These are phyloP conservation scores for Calendula officinalis DNA, from an alignment of 129 eudicot genomes.

Conservation along the genomic window DNA sequence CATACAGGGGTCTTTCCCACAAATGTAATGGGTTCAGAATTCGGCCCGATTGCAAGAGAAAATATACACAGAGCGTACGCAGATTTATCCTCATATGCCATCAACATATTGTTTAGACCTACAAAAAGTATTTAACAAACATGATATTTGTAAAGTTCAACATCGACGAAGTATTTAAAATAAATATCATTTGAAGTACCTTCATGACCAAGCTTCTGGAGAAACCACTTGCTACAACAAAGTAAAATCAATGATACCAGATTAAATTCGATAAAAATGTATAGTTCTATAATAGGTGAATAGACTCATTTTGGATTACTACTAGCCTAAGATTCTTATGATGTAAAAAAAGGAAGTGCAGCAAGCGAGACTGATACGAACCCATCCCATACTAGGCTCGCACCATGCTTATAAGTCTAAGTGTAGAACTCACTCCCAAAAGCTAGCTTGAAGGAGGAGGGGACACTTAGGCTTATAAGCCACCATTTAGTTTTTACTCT, in stretches of 20 bases:
- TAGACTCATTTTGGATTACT: too few species aligned
- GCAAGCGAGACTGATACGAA: too few species aligned
- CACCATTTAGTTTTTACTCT: too few species aligned
- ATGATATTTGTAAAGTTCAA: neutral
- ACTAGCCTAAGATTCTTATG: too few species aligned
- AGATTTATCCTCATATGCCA: slow-evolving; percentile 91
- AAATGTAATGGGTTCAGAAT: slow-evolving; percentile 70
- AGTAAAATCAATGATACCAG: slow-evolving; percentile 1
- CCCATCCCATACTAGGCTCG: too few species aligned
- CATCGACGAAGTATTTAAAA: neutral
- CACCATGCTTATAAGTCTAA: too few species aligned
- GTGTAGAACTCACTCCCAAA: too few species aligned
- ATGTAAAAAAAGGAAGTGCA: too few species aligned
- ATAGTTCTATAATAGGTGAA: too few species aligned
- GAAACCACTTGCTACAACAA: slow-evolving; percentile 80
- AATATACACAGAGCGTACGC: slow-evolving; percentile 83
- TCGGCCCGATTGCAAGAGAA: slow-evolving; percentile 78
- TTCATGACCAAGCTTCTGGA: slow-evolving; percentile 83
- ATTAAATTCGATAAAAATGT: neutral
- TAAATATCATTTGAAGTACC: slow-evolving; percentile 33
- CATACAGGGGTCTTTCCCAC: slow-evolving; percentile 71
- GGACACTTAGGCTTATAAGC: too few species aligned
- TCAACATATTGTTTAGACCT: slow-evolving; percentile 84
- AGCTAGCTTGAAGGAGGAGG: too few species aligned
- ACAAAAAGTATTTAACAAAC: slow-evolving; percentile 9